Evolutionary conservation across 441 rosid species (phyloP), one percentile per base, ranked within the genome.

Genomic region (Populus hybrid): DNA sequence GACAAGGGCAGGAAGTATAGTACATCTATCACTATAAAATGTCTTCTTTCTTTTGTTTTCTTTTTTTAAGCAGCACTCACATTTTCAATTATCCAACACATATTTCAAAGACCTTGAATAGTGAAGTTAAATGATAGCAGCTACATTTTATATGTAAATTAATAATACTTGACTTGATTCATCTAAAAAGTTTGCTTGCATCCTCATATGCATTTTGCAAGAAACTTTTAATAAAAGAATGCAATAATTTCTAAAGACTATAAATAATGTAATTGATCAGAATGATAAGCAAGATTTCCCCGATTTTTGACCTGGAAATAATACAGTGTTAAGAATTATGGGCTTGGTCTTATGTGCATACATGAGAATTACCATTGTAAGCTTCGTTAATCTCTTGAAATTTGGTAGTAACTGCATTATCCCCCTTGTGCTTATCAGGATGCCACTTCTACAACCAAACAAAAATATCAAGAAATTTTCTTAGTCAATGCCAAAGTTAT

Each of bases 341-440:
- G 32, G 32, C 32, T 3, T 30, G 32, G 32, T 30, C 32, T 30
- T 30, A 30, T 30, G 32, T 30, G 32, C 32, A 30, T 30, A n/a
- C 1, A 23, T 59, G 50, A 63, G 73, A 68, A 61, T 77, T 83
- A 91, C 97, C 95, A 12, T 70, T 83, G 77, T 93, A 91, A 74
- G 97, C 95, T 84, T 93, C 94, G 57, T 90, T 93, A 12, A 93
- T 93, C 92, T 93, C 92, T 80, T 90, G 92, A 81, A 93, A 93
- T 73, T 83, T 93, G 57, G 88, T 85, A n/a, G 94, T 91, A 79
- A 87, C 89, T 77, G 83, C 83, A 84, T 42, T 78, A 86, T 91
- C 95, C 36, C 88, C 92, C 72, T 87, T 84, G 88, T 89, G 95
- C 80, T 92, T 91, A 84, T 91, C 97, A 68, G 97, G 95, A 80